phyloP scores from a whole-genome alignment of 257 asterid species.

The Linderniella brevidens region DNA sequence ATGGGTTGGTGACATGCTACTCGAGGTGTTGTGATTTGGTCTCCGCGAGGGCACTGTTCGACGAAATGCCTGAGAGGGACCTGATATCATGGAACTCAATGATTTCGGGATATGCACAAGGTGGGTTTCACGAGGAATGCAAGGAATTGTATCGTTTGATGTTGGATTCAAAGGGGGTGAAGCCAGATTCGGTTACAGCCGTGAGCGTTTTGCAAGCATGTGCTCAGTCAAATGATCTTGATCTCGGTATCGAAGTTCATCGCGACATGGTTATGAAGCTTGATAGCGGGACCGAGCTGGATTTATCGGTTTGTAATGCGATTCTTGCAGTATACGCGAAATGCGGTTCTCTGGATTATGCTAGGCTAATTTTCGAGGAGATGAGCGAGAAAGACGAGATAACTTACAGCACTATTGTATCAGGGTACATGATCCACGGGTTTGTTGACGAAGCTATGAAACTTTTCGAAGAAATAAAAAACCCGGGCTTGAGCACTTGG shows the following conservation, averaged over 20 bases:
- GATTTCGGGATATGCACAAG: constrained; percentile 73
- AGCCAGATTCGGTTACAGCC: constrained; percentile 49
- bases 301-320: constrained; percentile 49
- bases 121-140: constrained; percentile 54
- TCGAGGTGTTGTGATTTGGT: constrained; percentile 50
- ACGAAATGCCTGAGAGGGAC: constrained; percentile 51
- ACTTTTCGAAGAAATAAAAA: constrained; percentile 31
- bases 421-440: constrained; percentile 79
- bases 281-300: constrained; percentile 38
- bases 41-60: constrained; percentile 41
- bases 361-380: constrained; percentile 32
- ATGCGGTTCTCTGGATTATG: constrained; percentile 49
- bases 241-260: constrained; percentile 65
- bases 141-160: constrained; percentile 40
- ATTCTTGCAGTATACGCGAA: constrained; percentile 40
- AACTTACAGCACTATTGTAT: constrained; percentile 57
- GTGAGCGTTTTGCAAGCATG: constrained; percentile 65
- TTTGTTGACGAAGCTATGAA: constrained; percentile 44
- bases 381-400: constrained; percentile 67
- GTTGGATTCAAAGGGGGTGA: constrained; percentile 25
- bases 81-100: constrained; percentile 78
- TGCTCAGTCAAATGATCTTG: constrained; percentile 63
- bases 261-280: constrained; percentile 17
- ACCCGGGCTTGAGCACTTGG: constrained; percentile 57
- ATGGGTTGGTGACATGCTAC: constrained; percentile 64